Evolutionary conservation across 1,139 yeast genomes (phyloP).

Genomic region (Zygoascus sp.): DNA sequence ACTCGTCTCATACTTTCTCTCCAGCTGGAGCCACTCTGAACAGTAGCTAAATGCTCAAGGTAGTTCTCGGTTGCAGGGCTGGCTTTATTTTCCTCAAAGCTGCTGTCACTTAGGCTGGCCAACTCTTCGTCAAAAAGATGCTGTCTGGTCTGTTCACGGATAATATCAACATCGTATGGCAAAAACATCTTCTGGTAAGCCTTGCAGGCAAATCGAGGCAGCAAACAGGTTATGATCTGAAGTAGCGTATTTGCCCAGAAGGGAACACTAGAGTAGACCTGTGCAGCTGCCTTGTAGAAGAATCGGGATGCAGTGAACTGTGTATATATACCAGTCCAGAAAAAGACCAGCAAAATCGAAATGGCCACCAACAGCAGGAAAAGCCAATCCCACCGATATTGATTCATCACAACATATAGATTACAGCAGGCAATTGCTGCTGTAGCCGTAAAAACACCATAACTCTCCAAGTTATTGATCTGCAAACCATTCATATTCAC

Average conservation of each 20-base stretch:
- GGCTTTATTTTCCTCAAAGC: conserved; percentile 11
- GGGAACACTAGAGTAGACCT: conserved; percentile 63
- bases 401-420: conserved; percentile 71
- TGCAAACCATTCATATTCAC: conserved; percentile 60
- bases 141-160: conserved; percentile 54
- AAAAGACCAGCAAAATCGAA: conserved; percentile 65
- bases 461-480: conserved; percentile 75
- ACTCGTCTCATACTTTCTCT: conserved; percentile 4
- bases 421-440: conserved; percentile 81
- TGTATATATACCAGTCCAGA: conserved; percentile 94
- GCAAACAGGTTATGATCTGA: conserved; percentile 64
- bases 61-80: not conserved
- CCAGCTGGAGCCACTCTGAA: conserved; percentile 7
- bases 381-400: conserved; percentile 93
- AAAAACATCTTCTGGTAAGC: conserved; percentile 52
- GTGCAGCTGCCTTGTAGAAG: conserved; percentile 73
- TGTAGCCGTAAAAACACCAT: conserved; percentile 77
- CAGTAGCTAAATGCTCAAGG: conserved; percentile 14
- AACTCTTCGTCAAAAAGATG: conserved; percentile 19
- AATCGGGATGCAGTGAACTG: conserved; percentile 55
- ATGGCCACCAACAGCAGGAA: conserved; percentile 59
- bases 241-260: conserved; percentile 80
- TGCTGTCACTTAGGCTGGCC: conserved; percentile 11
- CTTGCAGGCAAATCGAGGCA: conserved; percentile 73
- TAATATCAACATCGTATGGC: conserved; percentile 80